Percentiles rank a stretch among this genome's conserved stretches.
phyloP scores from a whole-genome alignment of 441 rosid species.

The Populus trichocarpa region DNA sequence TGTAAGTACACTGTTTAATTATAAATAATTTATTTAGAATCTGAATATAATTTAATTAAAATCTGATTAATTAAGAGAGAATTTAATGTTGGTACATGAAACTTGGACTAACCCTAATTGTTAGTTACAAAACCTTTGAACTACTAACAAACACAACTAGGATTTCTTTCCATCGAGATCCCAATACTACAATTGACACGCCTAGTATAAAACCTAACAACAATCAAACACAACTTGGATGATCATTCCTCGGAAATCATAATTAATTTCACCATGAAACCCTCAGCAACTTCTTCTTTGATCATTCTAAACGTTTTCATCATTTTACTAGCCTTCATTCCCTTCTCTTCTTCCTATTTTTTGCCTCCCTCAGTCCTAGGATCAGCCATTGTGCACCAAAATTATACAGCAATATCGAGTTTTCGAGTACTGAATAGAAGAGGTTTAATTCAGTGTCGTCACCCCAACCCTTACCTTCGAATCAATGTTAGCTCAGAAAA shows the following conservation, averaged over 20 bases:
- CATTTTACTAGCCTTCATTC: not conserved
- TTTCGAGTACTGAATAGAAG: constrained; percentile 57
- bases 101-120: too few relatives aligned
- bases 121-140: too few relatives aligned
- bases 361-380: constrained; percentile 29
- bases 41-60: too few relatives aligned
- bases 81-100: too few relatives aligned
- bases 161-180: not conserved
- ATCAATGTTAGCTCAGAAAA: constrained; percentile 21
- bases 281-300: not conserved
- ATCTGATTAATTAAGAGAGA: too few relatives aligned
- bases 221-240: not conserved
- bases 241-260: not conserved
- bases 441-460: constrained; percentile 28
- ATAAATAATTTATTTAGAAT: too few relatives aligned
- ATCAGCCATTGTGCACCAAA: constrained; percentile 30
- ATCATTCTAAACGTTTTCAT: constrained; percentile 2
- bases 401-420: constrained; percentile 41
- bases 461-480: constrained; percentile 28
- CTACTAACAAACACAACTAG: too few relatives aligned
- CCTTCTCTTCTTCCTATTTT: constrained; percentile 8
- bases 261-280: constrained; percentile 3
- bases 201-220: not conserved
- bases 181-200: not conserved
- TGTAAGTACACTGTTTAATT: too few relatives aligned